phyloP scores from a whole-genome alignment of 2,329 filamentous ascomycete species.

The Fusarium setosum region DNA sequence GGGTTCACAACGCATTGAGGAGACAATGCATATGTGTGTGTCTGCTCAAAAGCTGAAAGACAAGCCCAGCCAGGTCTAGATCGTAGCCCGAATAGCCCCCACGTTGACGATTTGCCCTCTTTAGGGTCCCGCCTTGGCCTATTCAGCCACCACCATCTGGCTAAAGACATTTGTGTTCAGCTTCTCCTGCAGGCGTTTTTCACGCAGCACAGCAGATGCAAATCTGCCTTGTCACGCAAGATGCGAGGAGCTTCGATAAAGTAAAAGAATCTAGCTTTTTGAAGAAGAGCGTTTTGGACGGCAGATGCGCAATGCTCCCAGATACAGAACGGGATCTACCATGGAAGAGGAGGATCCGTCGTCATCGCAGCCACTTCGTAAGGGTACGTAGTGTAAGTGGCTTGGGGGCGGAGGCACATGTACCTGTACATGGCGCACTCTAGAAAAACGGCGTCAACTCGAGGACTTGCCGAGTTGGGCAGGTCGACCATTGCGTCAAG shows the following conservation, averaged over 20 bases:
- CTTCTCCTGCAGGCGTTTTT: slow-evolving; percentile 1
- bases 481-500: slow-evolving; percentile 24
- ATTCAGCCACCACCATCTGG: slow-evolving; percentile 27
- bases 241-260: too few relatives aligned
- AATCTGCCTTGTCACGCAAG: neutral
- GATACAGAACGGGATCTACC: neutral
- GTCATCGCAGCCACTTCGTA: slow-evolving; percentile 27
- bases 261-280: neutral
- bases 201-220: neutral
- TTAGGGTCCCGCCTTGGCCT: slow-evolving; percentile 28
- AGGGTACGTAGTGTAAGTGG: slow-evolving; percentile 26
- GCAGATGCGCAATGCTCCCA: slow-evolving; percentile 11
- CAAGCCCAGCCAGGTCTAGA: slow-evolving; percentile 19
- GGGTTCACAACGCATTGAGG: too few relatives aligned
- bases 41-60: slow-evolving; percentile 7
- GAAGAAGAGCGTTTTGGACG: neutral
- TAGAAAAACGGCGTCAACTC: slow-evolving; percentile 2
- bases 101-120: slow-evolving; percentile 14
- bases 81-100: slow-evolving; percentile 17
- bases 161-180: slow-evolving; percentile 15
- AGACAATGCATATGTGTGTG: too few relatives aligned
- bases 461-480: slow-evolving; percentile 34
- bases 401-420: slow-evolving; percentile 21
- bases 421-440: slow-evolving; percentile 15
- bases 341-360: slow-evolving; percentile 26